Evolutionary conservation across 495 filamentous ascomycete genomes (phyloP), one percentile per base, ranked within the genome.

Genomic region (Parathielavia hyrcaniae): DNA sequence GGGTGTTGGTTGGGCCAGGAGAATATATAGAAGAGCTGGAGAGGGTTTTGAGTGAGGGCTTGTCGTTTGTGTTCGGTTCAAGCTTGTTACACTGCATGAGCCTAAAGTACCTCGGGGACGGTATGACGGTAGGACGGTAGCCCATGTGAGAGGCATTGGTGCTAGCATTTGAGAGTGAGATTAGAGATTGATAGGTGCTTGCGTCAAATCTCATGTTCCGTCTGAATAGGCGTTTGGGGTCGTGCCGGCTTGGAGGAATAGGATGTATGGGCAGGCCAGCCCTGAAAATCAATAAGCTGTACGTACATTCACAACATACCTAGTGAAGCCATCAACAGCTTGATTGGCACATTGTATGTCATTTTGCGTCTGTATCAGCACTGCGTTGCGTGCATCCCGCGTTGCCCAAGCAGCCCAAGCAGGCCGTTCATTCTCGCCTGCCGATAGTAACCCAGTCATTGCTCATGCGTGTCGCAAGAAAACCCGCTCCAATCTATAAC

Each of bases 341-440:
- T 41, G 39, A 14, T 41, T 11, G 17, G 4, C 6, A 38, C n/a
- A 40, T 19, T 39, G 39, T 20, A 23, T 40, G 39, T 39, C 4
- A 40, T 52, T 52, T 52, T 4, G 30, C 14, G 14, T 20, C 49
- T 52, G 20, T 23, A 40, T 40, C 30, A 40, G 20, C 49, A 52
- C 4, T 39, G 30, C 34, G 20, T 47, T 26, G 53, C 53, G 23
- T 47, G 43, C 53, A 16, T 41, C 32, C n/a, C 47, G n/a, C n/a
- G n/a, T n/a, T 30, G 47, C 53, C 52, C 54, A 49, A 19, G n/a
- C n/a, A n/a, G n/a, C 14, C 35, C 44, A 44, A 39, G 20, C 19
- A 39, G 5, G 17, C 16, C 53, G 26, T 20, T 48, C 60, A 51
- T 53, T 62, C 32, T 55, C 35, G 54, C 54, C 49, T 26, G 13